Percentiles rank a stretch among this genome's conserved stretches.
phyloP scores from a whole-genome alignment of 192 early-diverging fungal genomes.

The Chytriomyces confervae region DNA sequence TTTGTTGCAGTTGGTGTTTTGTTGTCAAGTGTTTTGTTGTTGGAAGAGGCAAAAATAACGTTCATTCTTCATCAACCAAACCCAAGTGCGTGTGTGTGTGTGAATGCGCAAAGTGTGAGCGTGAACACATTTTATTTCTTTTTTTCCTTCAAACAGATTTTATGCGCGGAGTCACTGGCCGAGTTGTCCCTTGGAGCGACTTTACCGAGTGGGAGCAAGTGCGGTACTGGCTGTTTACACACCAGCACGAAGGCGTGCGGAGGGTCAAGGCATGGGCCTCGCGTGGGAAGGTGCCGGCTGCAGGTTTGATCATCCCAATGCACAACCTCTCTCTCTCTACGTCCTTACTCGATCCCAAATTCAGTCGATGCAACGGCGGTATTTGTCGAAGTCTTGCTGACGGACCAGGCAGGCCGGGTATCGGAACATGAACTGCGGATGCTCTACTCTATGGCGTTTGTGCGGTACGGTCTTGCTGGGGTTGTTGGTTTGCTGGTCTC shows the following conservation, averaged over 20 bases:
- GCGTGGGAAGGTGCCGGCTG: conserved; percentile 59
- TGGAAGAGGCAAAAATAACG: no score
- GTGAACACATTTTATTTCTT: not conserved
- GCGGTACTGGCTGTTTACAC: conserved; percentile 58
- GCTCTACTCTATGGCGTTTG: conserved; percentile 57
- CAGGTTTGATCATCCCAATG: not conserved
- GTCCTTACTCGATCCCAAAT: conserved; percentile 44
- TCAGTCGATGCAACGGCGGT: conserved; percentile 69
- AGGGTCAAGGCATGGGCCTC: conserved; percentile 75
- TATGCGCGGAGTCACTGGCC: conserved; percentile 23
- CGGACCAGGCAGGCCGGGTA: conserved; percentile 49
- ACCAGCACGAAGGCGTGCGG: conserved; percentile 33
- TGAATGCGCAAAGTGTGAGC: no score
- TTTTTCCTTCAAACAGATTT: not conserved
- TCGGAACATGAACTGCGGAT: conserved; percentile 59
- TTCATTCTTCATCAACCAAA: no score
- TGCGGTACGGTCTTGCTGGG: conserved; percentile 38
- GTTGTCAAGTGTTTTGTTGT: no score
- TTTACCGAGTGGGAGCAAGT: conserved; percentile 65
- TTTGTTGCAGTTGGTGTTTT: no score
- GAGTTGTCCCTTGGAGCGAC: conserved; percentile 68
- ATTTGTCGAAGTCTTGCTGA: conserved; percentile 64
- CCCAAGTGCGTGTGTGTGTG: no score
- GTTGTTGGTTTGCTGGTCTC: not conserved
- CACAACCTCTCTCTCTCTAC: no score